These are phyloP conservation scores for Paulownia fortunei DNA, from an alignment of 257 asterid species.

Conservation along the genomic window DNA sequence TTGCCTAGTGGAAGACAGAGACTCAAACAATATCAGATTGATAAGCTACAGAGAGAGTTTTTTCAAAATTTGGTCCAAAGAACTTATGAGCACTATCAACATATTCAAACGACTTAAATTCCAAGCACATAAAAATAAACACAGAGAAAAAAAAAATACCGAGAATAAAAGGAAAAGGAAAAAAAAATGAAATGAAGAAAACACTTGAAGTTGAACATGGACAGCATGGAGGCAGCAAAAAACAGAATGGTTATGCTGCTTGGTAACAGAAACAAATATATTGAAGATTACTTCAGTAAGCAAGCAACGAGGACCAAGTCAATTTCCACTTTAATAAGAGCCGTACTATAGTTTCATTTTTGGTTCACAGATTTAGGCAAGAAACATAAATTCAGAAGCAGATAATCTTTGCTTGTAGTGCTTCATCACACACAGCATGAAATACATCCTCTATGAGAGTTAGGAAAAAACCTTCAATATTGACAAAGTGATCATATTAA, in stretches of 20 bases:
- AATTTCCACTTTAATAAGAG: slow-evolving; percentile 9
- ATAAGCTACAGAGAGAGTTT: too few species aligned
- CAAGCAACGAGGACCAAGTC: neutral
- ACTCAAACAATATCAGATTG: too few species aligned
- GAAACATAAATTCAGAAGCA: too few species aligned
- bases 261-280: neutral
- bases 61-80: too few species aligned
- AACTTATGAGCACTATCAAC: too few species aligned
- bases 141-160: neutral
- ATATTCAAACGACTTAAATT: neutral
- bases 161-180: neutral
- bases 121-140: neutral
- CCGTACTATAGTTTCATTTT: too few species aligned
- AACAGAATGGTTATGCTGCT: neutral
- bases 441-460: too few species aligned
- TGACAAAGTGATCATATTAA: too few species aligned
- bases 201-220: slow-evolving; percentile 14
- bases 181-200: neutral
- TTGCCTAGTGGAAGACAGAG: too few species aligned
- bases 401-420: neutral
- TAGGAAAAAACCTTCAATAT: too few species aligned
- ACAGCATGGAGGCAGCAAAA: slow-evolving; percentile 11
- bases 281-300: neutral
- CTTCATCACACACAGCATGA: slow-evolving; percentile 1
- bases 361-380: too few species aligned